Evolutionary conservation across 805 yeast species (phyloP).

Genomic region (Gaillardinia entomophila): DNA sequence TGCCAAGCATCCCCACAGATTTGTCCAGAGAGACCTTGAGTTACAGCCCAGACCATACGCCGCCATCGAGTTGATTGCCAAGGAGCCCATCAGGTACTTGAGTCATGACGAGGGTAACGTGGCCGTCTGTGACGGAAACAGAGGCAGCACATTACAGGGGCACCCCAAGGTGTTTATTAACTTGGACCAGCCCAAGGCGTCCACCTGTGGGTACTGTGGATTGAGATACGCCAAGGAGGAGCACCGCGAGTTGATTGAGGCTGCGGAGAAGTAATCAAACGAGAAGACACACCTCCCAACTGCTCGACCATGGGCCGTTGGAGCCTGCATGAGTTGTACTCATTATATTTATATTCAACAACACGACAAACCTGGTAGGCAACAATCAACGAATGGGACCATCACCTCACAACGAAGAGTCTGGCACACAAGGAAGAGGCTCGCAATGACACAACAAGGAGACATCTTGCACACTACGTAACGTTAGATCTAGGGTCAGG

Average conservation of each 20-base stretch:
- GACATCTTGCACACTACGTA: too few species aligned
- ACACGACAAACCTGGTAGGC: too few species aligned
- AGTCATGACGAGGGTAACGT: slow-evolving; percentile 42
- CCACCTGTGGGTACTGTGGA: slow-evolving; percentile 80
- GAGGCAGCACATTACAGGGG: slow-evolving; percentile 62
- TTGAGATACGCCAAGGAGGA: slow-evolving; percentile 56
- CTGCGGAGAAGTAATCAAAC: background rate
- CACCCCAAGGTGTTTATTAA: slow-evolving; percentile 82
- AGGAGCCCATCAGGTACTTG: slow-evolving; percentile 65
- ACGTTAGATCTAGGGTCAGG: too few species aligned
- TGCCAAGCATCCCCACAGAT: slow-evolving; percentile 50
- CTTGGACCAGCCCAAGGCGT: slow-evolving; percentile 68
- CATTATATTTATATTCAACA: too few species aligned
- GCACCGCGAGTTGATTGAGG: slow-evolving; percentile 35
- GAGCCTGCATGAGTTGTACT: too few species aligned
- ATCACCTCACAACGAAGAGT: too few species aligned
- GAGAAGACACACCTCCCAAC: too few species aligned
- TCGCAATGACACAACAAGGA: too few species aligned
- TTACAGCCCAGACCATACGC: slow-evolving; percentile 76
- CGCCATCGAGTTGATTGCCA: slow-evolving; percentile 76
- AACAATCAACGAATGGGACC: too few species aligned
- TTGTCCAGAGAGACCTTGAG: slow-evolving; percentile 62
- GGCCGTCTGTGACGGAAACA: slow-evolving; percentile 83
- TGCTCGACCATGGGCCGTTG: too few species aligned
- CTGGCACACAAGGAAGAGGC: too few species aligned